phyloP scores from a whole-genome alignment of 2,329 filamentous ascomycete species.

The Orbilia brochopaga region DNA sequence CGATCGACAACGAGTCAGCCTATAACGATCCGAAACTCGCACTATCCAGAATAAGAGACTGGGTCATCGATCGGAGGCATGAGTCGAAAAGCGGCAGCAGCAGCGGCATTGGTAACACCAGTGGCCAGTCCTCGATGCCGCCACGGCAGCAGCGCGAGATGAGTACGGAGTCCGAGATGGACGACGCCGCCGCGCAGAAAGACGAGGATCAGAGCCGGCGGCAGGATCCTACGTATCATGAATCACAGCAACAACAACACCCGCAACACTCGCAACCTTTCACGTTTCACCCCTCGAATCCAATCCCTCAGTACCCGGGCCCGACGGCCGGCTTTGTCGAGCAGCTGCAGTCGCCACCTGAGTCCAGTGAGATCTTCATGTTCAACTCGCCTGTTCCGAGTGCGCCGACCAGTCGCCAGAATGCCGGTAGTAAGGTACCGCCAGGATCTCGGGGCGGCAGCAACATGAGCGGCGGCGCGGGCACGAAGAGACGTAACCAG shows the following conservation, averaged over 20 bases:
- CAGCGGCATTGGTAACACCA: background rate
- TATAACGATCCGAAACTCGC: constrained; percentile 44
- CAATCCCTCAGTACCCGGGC: constrained; percentile 39
- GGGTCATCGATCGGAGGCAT: constrained; percentile 47
- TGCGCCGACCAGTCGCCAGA: constrained; percentile 17
- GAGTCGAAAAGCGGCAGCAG: constrained; percentile 28
- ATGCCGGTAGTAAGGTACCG: constrained; percentile 22
- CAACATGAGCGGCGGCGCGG: constrained; percentile 21
- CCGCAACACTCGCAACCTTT: constrained; percentile 9
- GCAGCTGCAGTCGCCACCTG: constrained; percentile 28
- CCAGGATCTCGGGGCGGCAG: constrained; percentile 18
- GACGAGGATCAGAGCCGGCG: constrained; percentile 25
- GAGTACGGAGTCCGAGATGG: constrained; percentile 42
- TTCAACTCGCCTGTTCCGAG: constrained; percentile 29
- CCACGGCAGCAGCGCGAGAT: constrained; percentile 43
- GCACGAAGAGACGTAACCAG: constrained; percentile 38
- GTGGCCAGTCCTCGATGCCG: constrained; percentile 20
- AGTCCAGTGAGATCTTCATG: constrained; percentile 35
- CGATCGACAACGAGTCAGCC: constrained; percentile 45
- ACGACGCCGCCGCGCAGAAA: constrained; percentile 22
- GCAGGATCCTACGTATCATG: constrained; percentile 23
- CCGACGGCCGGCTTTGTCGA: constrained; percentile 27
- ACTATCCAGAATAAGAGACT: constrained; percentile 49
- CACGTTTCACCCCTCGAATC: constrained; percentile 24
- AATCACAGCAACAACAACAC: constrained; percentile 28